A percentile compares a stretch with the other conserved stretches of the same genome.
These are phyloP conservation scores for Ascodesmis nigricans DNA, from an alignment of 495 filamentous ascomycete species.

Conservation along the genomic window DNA sequence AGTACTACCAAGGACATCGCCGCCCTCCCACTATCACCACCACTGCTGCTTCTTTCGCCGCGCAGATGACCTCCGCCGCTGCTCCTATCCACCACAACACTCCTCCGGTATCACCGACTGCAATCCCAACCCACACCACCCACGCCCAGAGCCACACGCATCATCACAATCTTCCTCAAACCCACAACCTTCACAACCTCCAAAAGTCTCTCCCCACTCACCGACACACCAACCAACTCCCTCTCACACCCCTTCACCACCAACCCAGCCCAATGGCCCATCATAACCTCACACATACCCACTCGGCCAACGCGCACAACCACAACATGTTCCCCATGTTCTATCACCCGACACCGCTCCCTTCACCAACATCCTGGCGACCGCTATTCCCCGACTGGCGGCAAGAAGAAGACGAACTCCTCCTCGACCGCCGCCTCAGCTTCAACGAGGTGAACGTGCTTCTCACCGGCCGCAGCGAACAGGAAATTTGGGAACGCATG, in stretches of 20 bases:
- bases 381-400: slow-evolving; percentile 15
- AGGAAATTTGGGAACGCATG: slow-evolving; percentile 19
- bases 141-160: slow-evolving; percentile 17
- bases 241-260: neutral
- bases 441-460: slow-evolving; percentile 22
- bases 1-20: slow-evolving; percentile 22
- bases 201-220: slow-evolving; percentile 16
- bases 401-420: slow-evolving; percentile 16
- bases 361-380: slow-evolving; percentile 18
- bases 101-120: slow-evolving; percentile 16
- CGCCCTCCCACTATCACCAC: slow-evolving; percentile 21
- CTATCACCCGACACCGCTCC: slow-evolving; percentile 19
- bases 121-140: slow-evolving; percentile 16
- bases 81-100: slow-evolving; percentile 13
- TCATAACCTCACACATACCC: neutral
- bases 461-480: slow-evolving; percentile 14
- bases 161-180: slow-evolving; percentile 15
- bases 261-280: slow-evolving; percentile 4
- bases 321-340: slow-evolving; percentile 1
- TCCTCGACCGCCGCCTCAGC: slow-evolving; percentile 17
- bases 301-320: slow-evolving; percentile 4
- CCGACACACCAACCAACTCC: slow-evolving; percentile 9
- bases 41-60: slow-evolving; percentile 20
- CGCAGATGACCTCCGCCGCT: slow-evolving; percentile 21
- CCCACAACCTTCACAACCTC: slow-evolving; percentile 13